Evolutionary conservation across 2,329 filamentous ascomycete species (phyloP), one percentile per base, ranked within the genome.

Genomic region (Trematosphaeria pertusa): DNA sequence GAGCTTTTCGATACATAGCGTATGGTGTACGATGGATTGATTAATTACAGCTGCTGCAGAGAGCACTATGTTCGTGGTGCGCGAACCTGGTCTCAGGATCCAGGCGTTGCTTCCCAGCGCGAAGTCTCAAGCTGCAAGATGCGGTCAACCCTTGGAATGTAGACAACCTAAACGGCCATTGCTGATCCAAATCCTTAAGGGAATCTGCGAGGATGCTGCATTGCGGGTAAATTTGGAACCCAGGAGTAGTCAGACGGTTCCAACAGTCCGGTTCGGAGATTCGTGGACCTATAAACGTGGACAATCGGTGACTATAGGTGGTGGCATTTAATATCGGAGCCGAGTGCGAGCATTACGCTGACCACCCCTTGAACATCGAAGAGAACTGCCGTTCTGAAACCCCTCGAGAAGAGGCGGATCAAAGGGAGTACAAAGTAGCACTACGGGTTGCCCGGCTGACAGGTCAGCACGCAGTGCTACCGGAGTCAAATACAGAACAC

Each of bases 391-490:
- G 33, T 32, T 50, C 39, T 54, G 51, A 47, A 48, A 54, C 58
- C 42, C 19, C 40, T 35, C 33, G 46, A 44, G 33, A 43, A 43
- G 31, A 56, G 45, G 56, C 43, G 42, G 33, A 31, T 28, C 22
- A 41, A 38, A 53, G 32, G 48, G 48, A 52, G 38, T 32, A 55
- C 52, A 48, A 37, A 50, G 50, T 46, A 55, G 24, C 30, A 56
- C 53, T 45, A 56, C 49, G 41, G 50, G 39, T 37, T 45, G 48
- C 48, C 21, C 55, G 64, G 59, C 62, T 68, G 63, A 69, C 59
- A 52, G 42, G 54, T 68, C 44, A 65, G 60, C 59, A 58, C 30
- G 60, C 53, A 48, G 59, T 67, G 59, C 50, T 52, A 65, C 64
- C 48, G 50, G 43, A 55, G 40, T 44, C 52, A 58, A 47, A 51